Evolutionary conservation across 1,284 basidiomycete species (phyloP), one percentile per base, ranked within the genome.

Genomic region (Ustilago sp.): DNA sequence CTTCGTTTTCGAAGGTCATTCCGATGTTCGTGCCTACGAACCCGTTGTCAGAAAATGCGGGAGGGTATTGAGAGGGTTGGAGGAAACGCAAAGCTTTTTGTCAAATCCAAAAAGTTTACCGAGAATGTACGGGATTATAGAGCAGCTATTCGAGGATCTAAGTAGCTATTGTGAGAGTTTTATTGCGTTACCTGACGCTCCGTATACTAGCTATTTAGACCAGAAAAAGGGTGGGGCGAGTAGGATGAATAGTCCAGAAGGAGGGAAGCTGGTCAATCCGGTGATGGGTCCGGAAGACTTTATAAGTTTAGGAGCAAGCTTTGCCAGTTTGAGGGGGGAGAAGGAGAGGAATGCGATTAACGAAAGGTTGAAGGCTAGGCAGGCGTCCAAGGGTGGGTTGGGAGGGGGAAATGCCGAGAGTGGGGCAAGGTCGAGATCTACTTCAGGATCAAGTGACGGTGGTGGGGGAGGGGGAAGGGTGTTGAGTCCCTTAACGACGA

Each of bases 141-240:
- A 99, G 86, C 95, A 98, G 85, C 89, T 99, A 0, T 98, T 95
- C 80, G 95, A 98, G 84, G 97, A 99, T 81, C 88, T 99, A 73
- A 98, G 98, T 87, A 95, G 94, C 5, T 99, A 97, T 87, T 83
- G 80, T 63, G 85, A 86, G 61, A 74, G 76, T 35, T 86, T 86
- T 45, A 74, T 86, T 4, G 80, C 83, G n/a, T 76, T 86, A 1
- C 85, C 85, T 2, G 83, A 83, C 19, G 73, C 71, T 2, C 81
- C 77, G 19, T 74, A 79, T 60, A 74, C 81, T 5, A 50, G 48
- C 31, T 50, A 50, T 50, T 50, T 50, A 12, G 48, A 50, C 15
- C 11, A 17, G 8, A 32, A 32, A 32, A n/a, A 50, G 48, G 31
- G 31, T 7, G n/a, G 13, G 41, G 13, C 35, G 48, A 69, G 61